phyloP scores from a whole-genome alignment of 2,329 filamentous ascomycete species.

The Rutstroemia sp. region DNA sequence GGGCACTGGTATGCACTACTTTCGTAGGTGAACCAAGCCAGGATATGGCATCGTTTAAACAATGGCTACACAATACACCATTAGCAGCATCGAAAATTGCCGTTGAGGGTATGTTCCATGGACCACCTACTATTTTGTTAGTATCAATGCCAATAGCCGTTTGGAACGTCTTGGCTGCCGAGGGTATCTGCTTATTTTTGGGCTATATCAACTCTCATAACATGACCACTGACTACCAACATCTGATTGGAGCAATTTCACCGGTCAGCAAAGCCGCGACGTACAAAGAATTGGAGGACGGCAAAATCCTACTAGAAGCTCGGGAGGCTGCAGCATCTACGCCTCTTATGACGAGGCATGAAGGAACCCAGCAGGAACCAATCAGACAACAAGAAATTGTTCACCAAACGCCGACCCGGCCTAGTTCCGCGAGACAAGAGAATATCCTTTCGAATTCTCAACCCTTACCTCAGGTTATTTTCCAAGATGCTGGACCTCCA shows the following conservation, averaged over 20 bases:
- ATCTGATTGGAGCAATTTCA: conserved; percentile 41
- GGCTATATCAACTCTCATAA: conserved; percentile 61
- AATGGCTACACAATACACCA: conserved; percentile 56
- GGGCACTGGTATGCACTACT: conserved; percentile 59
- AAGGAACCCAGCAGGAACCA: conserved; percentile 22
- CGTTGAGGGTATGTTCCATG: conserved; percentile 61
- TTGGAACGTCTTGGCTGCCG: conserved; percentile 57
- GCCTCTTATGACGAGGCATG: conserved; percentile 36
- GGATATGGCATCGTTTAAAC: conserved; percentile 58
- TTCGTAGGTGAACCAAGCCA: conserved; percentile 58
- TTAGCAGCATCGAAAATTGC: conserved; percentile 49
- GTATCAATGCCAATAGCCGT: conserved; percentile 59
- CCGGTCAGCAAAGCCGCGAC: conserved; percentile 36
- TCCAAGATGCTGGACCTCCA: conserved; percentile 20
- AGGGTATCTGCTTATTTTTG: conserved; percentile 59
- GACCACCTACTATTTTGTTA: conserved; percentile 57
- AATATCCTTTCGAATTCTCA: conserved; percentile 23
- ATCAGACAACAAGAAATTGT: conserved; percentile 9
- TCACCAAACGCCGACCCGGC: conserved; percentile 13
- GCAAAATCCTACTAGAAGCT: conserved; percentile 44
- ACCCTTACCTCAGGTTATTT: conserved; percentile 21
- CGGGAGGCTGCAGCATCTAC: conserved; percentile 29
- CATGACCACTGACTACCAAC: conserved; percentile 57
- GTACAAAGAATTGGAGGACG: conserved; percentile 48
- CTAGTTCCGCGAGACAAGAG: conserved; percentile 21